Percentiles rank a stretch among this genome's conserved stretches.
Conservation (phyloP, 2,329 filamentous ascomycete genomes). For the Furcasterigmium furcatum region DNA sequence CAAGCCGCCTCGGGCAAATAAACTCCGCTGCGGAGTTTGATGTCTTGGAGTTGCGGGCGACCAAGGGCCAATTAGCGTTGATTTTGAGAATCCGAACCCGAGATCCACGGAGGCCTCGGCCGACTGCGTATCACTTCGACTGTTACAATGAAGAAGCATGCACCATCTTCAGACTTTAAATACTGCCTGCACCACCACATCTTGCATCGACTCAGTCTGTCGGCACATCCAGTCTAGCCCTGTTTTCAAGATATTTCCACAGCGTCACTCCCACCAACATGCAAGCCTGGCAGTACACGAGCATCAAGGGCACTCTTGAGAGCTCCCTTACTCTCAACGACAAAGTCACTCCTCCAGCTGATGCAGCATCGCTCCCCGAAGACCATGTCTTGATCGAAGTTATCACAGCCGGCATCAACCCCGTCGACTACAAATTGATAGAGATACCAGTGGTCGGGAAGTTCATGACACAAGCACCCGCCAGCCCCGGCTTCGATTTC, state of each 20-base stretch:
- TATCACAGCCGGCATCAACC: slow-evolving; percentile 39
- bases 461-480: slow-evolving; percentile 23
- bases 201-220: background rate
- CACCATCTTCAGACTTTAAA: background rate
- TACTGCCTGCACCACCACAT: background rate
- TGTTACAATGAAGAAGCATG: background rate
- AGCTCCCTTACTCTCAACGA: slow-evolving; percentile 2
- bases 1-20: too few species aligned
- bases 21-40: background rate
- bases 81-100: slow-evolving; percentile 1
- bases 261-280: too few species aligned
- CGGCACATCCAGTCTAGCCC: too few species aligned
- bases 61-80: background rate
- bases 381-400: slow-evolving; percentile 39
- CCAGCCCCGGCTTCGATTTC: slow-evolving; percentile 46
- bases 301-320: slow-evolving; percentile 4
- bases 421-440: slow-evolving; percentile 43
- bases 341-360: background rate
- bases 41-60: background rate
- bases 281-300: slow-evolving; percentile 6
- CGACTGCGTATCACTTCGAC: background rate
- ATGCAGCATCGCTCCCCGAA: background rate
- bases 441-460: slow-evolving; percentile 32
- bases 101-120: background rate
- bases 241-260: too few species aligned